Evolutionary conservation across 805 yeast species (phyloP), one percentile per base, ranked within the genome.

Genomic region (Pichia phayaonensis): DNA sequence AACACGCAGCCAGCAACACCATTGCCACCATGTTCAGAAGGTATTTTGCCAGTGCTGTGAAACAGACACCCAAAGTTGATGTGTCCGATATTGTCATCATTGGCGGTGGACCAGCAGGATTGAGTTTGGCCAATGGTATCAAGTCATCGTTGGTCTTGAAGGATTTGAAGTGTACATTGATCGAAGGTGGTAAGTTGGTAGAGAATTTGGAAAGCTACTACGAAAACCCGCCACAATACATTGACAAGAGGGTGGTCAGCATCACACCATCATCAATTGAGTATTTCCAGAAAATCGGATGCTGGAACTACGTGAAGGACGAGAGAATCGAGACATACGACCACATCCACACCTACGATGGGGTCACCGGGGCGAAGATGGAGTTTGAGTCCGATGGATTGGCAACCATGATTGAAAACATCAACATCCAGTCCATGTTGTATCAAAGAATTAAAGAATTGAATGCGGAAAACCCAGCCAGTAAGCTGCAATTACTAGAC

Each of bases 61-160:
- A 48, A 31, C 42, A 44, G 4, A 45, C 47, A 1, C 42, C 42
- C n/a, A 40, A 31, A 39, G n/a, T 24, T 18, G 44, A 61, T 27
- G 70, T 44, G 4, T 44, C 76, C 27, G 97, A 92, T 66, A 79
- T 94, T 21, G 83, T 88, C 8, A 86, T 94, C 48, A 86, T 94
- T 38, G 99, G 99, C 38, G 98, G 95, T 8, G 99, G 99, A 0
- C 97, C 98, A 1, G 98, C 98, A 1, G 99, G 99, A 0, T 70
- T 94, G 50, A 84, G 96, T 1, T 70, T 94, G 38, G 83, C 94
- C 6, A 77, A 96, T 0, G 95, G 95, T 0, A 68, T 92, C 51
- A 85, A 86, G 63, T 74, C 75, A 56, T 83, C 90, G 1, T 80
- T 84, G 3, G 64, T 73, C 21, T 77, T 96, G 4, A 71, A 68